Percentiles rank a stretch among this genome's conserved stretches.
Evolutionary conservation across 73 alveolate genomes (phyloP).

Genomic region (Paramecium biaurelia): DNA sequence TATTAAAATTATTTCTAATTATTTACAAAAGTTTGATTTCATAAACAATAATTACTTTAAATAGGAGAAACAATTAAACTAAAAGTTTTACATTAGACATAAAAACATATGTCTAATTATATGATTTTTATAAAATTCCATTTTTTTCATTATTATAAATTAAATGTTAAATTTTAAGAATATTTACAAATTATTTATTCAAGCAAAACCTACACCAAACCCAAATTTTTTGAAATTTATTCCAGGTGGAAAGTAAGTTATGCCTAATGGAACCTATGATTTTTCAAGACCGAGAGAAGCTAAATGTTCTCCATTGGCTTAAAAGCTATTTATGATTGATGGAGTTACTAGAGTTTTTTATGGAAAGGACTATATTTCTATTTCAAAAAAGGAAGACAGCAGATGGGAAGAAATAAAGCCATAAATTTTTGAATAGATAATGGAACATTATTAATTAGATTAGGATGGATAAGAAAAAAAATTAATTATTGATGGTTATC

Average conservation of each 20-base stretch:
- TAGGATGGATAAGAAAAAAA: constrained; percentile 60
- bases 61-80: neutral
- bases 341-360: constrained; percentile 85
- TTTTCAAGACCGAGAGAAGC: constrained; percentile 74
- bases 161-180: constrained; percentile 40
- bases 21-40: neutral
- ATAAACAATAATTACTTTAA: neutral
- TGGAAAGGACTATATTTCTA: constrained; percentile 78
- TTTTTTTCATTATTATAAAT: neutral
- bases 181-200: constrained; percentile 69
- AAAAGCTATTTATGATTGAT: constrained; percentile 71
- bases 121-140: neutral
- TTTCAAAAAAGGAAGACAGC: constrained; percentile 75
- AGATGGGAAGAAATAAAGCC: constrained; percentile 84
- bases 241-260: constrained; percentile 80
- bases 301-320: constrained; percentile 81
- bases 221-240: constrained; percentile 80
- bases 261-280: constrained; percentile 77
- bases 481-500: constrained; percentile 71
- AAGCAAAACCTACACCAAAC: constrained; percentile 84
- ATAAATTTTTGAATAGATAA: constrained; percentile 74
- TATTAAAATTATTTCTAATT: neutral
- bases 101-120: too few species aligned
- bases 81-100: too few species aligned
- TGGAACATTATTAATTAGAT: constrained; percentile 71